A percentile compares a stretch with the other conserved stretches of the same genome.
Conservation (phyloP, 331 rosid species). For the Pyracantha coccinea region DNA sequence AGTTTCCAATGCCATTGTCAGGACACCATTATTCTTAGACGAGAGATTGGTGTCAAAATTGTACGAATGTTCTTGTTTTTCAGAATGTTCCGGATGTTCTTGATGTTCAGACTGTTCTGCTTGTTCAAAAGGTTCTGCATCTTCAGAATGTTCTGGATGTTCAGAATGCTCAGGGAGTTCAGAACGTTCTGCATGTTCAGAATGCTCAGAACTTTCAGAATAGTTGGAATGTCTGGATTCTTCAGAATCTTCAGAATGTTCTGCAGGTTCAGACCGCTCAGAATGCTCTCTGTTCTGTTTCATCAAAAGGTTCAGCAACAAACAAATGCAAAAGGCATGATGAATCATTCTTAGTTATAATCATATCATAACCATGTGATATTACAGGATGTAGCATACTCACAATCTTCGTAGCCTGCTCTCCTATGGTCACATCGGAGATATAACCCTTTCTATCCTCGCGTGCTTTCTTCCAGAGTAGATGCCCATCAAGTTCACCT, state of each 20-base stretch:
- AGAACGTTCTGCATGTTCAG: not conserved
- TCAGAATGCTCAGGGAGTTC: not conserved
- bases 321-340: not conserved
- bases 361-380: not conserved
- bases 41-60: not conserved
- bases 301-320: not conserved
- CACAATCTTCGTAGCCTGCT: slow-evolving; percentile 4
- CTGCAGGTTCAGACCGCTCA: no score
- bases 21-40: not conserved
- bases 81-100: not conserved
- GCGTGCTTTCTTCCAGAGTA: not conserved
- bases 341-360: not conserved
- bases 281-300: not conserved
- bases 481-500: not conserved
- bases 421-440: not conserved
- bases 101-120: not conserved
- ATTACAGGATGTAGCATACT: not conserved
- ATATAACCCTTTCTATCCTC: not conserved
- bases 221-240: no score
- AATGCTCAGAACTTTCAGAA: not conserved
- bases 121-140: not conserved
- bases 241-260: no score
- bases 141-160: not conserved
- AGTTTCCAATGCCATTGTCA: not conserved
- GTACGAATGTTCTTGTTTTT: not conserved